These are phyloP conservation scores for Neospora caninum DNA, from an alignment of 169 alveolate genomes.

Conservation along the genomic window DNA sequence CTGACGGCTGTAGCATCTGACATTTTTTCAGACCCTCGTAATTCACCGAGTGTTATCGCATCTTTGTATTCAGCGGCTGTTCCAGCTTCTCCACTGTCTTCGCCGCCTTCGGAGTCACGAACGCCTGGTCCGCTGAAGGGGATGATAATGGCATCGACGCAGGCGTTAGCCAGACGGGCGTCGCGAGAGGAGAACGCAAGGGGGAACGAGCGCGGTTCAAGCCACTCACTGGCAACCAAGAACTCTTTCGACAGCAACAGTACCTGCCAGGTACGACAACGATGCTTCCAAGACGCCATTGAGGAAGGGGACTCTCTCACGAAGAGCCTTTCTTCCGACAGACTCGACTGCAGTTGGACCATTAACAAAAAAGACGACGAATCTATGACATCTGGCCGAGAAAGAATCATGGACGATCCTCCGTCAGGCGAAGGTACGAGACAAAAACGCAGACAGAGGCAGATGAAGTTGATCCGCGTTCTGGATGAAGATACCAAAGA, in stretches of 20 bases:
- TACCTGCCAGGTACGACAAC: not conserved
- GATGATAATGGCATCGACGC: not conserved
- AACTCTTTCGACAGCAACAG: not conserved
- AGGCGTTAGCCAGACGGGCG: not conserved
- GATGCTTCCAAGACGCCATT: not conserved
- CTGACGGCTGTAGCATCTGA: no score
- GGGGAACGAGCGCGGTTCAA: not conserved
- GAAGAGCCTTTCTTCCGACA: not conserved
- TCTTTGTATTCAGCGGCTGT: no score
- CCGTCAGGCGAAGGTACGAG: not conserved
- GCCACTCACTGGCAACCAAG: not conserved
- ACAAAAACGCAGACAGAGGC: no score
- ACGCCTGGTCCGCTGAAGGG: not conserved
- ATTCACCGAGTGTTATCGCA: no score
- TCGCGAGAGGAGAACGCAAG: not conserved
- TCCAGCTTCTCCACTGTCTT: no score
- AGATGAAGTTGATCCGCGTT: no score
- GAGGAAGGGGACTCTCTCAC: not conserved
- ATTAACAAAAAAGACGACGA: not conserved
- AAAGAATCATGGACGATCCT: not conserved
- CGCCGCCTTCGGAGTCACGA: no score
- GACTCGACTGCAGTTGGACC: not conserved
- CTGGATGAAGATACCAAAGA: no score
- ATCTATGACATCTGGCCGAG: no score
- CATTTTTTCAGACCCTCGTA: no score